These are phyloP conservation scores for Chenopodium formosanum DNA, from an alignment of 148 eudicot species.

Conservation along the genomic window DNA sequence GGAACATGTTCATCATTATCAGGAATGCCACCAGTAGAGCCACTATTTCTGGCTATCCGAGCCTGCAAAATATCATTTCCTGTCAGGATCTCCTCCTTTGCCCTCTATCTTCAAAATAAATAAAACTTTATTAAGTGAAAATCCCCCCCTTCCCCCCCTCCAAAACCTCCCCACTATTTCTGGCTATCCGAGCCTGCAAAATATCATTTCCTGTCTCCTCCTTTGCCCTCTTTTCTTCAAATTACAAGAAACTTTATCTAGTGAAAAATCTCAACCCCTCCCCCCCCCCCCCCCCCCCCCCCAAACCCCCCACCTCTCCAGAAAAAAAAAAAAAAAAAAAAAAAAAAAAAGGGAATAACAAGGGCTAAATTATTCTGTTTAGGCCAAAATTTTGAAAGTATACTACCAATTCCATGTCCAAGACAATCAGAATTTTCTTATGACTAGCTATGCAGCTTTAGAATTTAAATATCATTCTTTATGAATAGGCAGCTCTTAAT, in stretches of 20 bases:
- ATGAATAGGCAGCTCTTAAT: not conserved
- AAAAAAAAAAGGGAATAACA: not conserved
- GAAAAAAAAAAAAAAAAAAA: no score
- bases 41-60: constrained; percentile 30
- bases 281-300: no score
- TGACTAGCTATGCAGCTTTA: not conserved
- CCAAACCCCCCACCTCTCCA: no score
- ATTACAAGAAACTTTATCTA: no score
- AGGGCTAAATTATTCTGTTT: not conserved
- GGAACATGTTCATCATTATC: constrained; percentile 33
- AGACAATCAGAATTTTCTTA: not conserved
- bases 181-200: constrained; percentile 33
- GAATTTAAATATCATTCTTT: not conserved
- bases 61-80: constrained; percentile 23
- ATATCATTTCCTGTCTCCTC: not conserved
- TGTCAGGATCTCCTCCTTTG: not conserved
- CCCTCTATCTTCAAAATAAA: not conserved
- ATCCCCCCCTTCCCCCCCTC: no score
- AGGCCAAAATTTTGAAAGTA: not conserved
- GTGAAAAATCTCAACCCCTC: no score
- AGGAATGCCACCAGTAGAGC: constrained; percentile 17
- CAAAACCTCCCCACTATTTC: not conserved
- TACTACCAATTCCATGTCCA: not conserved
- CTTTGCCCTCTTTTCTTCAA: not conserved
- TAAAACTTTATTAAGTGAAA: no score